Conservation (phyloP, 2,329 filamentous ascomycete genomes). For the Lachnellula subtilissima region DNA sequence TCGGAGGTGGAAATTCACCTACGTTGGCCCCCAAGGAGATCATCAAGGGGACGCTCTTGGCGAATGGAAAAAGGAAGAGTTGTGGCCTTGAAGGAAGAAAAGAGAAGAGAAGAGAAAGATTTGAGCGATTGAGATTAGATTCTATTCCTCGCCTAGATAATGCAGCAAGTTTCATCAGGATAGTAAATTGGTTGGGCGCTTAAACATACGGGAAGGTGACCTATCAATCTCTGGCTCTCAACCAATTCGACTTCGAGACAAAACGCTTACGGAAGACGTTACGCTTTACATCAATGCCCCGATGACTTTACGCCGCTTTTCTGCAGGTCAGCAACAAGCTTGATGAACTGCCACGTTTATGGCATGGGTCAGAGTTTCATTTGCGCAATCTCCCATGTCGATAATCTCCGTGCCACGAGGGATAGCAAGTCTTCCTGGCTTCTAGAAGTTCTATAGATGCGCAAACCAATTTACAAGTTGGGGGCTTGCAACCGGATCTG, state of each 20-base stretch:
- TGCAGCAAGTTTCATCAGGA: slow-evolving; percentile 1
- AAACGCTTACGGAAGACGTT: too few species aligned
- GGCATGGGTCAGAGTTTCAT: slow-evolving; percentile 4
- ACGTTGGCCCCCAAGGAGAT: slow-evolving; percentile 38
- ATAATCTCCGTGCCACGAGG: slow-evolving; percentile 9
- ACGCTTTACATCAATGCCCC: background rate
- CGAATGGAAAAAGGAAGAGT: slow-evolving; percentile 43
- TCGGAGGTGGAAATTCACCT: slow-evolving; percentile 55
- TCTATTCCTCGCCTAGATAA: slow-evolving; percentile 2
- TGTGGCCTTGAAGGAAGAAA: slow-evolving; percentile 25
- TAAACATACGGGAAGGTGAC: background rate
- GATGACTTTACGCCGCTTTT: slow-evolving; percentile 6
- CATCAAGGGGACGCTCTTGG: slow-evolving; percentile 49
- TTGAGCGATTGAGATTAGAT: background rate
- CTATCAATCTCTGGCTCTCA: background rate
- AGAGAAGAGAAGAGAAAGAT: background rate
- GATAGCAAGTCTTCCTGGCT: slow-evolving; percentile 1
- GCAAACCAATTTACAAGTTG: slow-evolving; percentile 9
- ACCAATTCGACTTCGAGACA: background rate
- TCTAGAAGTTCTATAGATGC: slow-evolving; percentile 14
- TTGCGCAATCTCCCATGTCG: slow-evolving; percentile 7
- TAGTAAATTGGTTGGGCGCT: background rate
- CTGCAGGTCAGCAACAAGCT: background rate
- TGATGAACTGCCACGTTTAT: slow-evolving; percentile 3
- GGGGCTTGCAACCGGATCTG: slow-evolving; percentile 3